These are phyloP conservation scores for Microstegium vimineum DNA, from an alignment of 176 grass and related monocot genomes.

Conservation along the genomic window DNA sequence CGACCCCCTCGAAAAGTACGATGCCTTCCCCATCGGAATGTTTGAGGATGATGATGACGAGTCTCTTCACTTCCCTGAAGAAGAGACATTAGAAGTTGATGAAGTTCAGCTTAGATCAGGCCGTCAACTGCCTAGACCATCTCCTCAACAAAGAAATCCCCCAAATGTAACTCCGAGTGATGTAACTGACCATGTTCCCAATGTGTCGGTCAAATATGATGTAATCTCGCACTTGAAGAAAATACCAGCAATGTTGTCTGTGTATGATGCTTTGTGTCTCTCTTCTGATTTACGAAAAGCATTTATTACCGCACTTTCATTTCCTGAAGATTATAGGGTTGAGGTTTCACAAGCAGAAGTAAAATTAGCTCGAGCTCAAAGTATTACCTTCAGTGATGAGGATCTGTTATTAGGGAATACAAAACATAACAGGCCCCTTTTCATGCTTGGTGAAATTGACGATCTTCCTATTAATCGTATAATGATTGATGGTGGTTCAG, in stretches of 20 bases:
- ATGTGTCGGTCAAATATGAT: conserved; percentile 1
- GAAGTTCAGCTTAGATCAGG: neutral
- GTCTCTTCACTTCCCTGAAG: neutral
- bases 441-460: neutral
- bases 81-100: neutral
- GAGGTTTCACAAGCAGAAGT: neutral
- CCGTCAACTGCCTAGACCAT: neutral
- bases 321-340: neutral
- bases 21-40: neutral
- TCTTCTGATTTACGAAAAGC: neutral
- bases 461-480: neutral
- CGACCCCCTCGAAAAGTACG: neutral
- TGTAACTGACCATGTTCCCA: neutral
- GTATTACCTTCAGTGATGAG: neutral
- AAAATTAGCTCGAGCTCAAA: neutral
- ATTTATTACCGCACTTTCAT: neutral
- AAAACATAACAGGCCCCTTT: neutral
- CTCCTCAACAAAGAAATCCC: neutral
- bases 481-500: neutral
- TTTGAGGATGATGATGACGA: neutral
- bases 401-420: neutral
- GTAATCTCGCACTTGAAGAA: neutral
- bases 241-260: conserved; percentile 5
- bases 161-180: neutral
- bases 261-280: conserved; percentile 1